phyloP scores from a whole-genome alignment of 441 rosid species.

The Populus hybrid region DNA sequence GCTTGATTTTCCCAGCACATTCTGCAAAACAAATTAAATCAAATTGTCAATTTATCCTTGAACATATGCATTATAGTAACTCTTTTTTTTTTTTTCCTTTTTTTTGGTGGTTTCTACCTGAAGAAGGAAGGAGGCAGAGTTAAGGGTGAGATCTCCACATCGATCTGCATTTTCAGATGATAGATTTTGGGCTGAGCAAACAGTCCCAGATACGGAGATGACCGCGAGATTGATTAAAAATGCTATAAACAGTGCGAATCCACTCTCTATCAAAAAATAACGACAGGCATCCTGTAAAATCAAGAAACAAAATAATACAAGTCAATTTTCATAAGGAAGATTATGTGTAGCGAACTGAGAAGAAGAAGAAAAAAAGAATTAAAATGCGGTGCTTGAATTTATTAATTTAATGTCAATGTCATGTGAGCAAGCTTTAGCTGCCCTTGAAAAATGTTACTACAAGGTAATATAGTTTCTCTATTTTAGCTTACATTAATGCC shows the following conservation, averaged over 20 bases:
- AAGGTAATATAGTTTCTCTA: too few species aligned
- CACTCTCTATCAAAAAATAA: constrained; percentile 65
- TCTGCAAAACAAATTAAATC: constrained; percentile 27
- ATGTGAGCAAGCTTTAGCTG: neutral
- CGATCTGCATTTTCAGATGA: constrained; percentile 17
- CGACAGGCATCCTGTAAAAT: constrained; percentile 51
- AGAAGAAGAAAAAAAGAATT: too few species aligned
- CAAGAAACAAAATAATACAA: neutral
- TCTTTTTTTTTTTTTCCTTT: too few species aligned
- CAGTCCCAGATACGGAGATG: constrained; percentile 48
- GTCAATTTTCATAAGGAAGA: too few species aligned
- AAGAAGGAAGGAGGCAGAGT: constrained; percentile 69
- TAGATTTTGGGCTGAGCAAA: constrained; percentile 36
- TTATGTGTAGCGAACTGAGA: too few species aligned
- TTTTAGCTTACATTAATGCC: constrained; percentile 45
- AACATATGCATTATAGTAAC: neutral
- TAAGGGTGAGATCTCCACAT: constrained; percentile 49
- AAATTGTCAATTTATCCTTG: neutral
- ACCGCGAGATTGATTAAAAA: constrained; percentile 58
- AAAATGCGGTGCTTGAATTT: neutral
- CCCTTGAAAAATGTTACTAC: neutral
- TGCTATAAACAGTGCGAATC: constrained; percentile 55
- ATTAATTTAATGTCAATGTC: neutral
- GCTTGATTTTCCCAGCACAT: constrained; percentile 69
- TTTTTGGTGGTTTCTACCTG: constrained; percentile 27